Evolutionary conservation across 768 basidiomycete species (phyloP), one percentile per base, ranked within the genome.

Genomic region (Plicaturopsis crispa): DNA sequence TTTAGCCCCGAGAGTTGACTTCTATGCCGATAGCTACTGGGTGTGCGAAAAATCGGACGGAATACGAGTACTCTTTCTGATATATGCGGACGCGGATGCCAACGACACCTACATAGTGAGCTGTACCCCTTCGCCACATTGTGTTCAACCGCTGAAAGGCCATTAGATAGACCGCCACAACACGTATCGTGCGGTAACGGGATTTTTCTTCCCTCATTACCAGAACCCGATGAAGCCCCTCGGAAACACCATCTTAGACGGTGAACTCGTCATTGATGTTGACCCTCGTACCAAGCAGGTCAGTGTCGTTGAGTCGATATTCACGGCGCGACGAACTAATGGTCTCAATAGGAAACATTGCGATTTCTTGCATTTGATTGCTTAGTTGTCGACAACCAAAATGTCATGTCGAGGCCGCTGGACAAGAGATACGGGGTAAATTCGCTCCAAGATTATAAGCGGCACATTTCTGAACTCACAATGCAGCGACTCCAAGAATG

Each of bases 31-130:
- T 54, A 97, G 93, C 55, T 99, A 86, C 60, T 99, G 94, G 94
- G 96, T 99, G 31, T 96, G 92, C 63, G 96, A 99, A 67, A 98
- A 98, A 67, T 94, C 90, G 10, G 96, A 98, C 54, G 96, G 96
- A 10, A 57, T 99, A 36, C 79, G 96, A 24, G 87, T 98, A 28
- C 67, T 99, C 20, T 75, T 98, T 36, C 64, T 94, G 42, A 72
- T 98, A 35, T 66, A 73, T 56, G 72, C 81, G 36, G 69, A 84
- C 23, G 49, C 70, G 37, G 65, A 66, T 47, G 68, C 61, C 35
- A 84, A 85, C 56, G 57, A 55, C 28, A 75, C 84, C 3, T 96
- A 78, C 61, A 69, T 97, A 20, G 96, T 94, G 48, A 47, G 84
- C 61, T 31, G 36, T 24, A 38, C 41, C 28, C 32, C 38, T 24